A percentile compares a stretch with the other conserved stretches of the same genome.
phyloP scores from a whole-genome alignment of 768 basidiomycete genomes.

The Ramaria sp. region DNA sequence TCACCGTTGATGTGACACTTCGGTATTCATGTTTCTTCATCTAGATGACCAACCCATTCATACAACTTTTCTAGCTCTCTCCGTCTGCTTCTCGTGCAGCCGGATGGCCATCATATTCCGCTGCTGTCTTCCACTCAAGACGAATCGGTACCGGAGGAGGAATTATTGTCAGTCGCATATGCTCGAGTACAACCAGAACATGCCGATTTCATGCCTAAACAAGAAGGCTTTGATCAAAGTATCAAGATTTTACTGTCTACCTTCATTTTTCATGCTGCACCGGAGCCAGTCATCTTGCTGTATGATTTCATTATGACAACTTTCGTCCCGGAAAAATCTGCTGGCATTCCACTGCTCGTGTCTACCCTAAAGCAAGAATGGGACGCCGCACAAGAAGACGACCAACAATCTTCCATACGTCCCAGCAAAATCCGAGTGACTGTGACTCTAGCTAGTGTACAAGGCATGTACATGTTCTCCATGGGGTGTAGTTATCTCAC shows the following conservation, averaged over 20 bases:
- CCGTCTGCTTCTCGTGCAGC: slow-evolving; percentile 62
- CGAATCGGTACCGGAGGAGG: slow-evolving; percentile 33
- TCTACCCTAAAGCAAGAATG: slow-evolving; percentile 7
- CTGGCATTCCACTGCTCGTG: slow-evolving; percentile 6
- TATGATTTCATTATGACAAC: slow-evolving; percentile 99
- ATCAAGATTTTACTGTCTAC: slow-evolving; percentile 85
- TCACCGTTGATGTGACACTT: slow-evolving; percentile 77
- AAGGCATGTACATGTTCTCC: slow-evolving; percentile 38
- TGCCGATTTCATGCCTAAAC: slow-evolving; percentile 69
- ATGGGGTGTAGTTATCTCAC: neutral
- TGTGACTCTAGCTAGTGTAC: slow-evolving; percentile 75
- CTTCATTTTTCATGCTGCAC: slow-evolving; percentile 77
- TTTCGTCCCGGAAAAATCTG: slow-evolving; percentile 50
- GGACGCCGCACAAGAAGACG: neutral
- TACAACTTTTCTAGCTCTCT: slow-evolving; percentile 41
- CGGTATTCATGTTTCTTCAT: slow-evolving; percentile 33
- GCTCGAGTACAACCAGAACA: slow-evolving; percentile 70
- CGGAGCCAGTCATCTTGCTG: slow-evolving; percentile 80
- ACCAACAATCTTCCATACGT: slow-evolving; percentile 4
- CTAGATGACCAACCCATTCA: neutral
- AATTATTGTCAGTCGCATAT: slow-evolving; percentile 75
- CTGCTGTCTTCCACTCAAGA: slow-evolving; percentile 54
- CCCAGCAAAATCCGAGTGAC: slow-evolving; percentile 65
- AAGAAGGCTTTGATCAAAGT: slow-evolving; percentile 81
- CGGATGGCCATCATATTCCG: slow-evolving; percentile 38